These are phyloP conservation scores for Paramyrothecium roridum DNA, from an alignment of 2,329 filamentous ascomycete genomes.

Conservation along the genomic window DNA sequence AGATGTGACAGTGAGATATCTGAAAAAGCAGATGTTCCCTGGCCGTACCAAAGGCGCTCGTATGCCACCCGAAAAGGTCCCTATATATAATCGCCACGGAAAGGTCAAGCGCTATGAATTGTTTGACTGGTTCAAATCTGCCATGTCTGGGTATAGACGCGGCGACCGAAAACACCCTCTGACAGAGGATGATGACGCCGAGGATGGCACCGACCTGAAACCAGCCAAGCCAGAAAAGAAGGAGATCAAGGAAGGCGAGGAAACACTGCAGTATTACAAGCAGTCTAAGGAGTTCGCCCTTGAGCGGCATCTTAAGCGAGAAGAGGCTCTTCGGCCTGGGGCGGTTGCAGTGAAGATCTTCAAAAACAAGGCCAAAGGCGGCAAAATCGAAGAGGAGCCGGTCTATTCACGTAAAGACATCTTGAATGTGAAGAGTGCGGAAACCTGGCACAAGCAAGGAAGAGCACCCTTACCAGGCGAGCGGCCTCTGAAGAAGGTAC, in stretches of 20 bases:
- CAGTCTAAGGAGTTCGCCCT: constrained; percentile 81
- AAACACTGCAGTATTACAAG: constrained; percentile 87
- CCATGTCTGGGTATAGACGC: constrained; percentile 69
- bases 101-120: constrained; percentile 74
- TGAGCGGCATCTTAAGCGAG: constrained; percentile 80
- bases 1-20: constrained; percentile 88
- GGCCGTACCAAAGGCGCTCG: constrained; percentile 87
- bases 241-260: constrained; percentile 68
- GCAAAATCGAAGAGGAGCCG: constrained; percentile 70
- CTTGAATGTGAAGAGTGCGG: constrained; percentile 80
- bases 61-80: constrained; percentile 74
- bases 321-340: constrained; percentile 76
- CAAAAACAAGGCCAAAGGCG: constrained; percentile 69
- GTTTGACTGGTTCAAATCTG: constrained; percentile 84
- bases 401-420: constrained; percentile 80
- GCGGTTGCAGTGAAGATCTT: constrained; percentile 74
- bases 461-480: constrained; percentile 69
- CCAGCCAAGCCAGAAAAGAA: constrained; percentile 71
- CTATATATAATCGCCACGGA: constrained; percentile 72
- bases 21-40: constrained; percentile 77
- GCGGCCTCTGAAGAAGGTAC: constrained; percentile 78
- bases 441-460: constrained; percentile 98
- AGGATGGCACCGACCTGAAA: constrained; percentile 75
- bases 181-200: constrained; percentile 73
- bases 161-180: constrained; percentile 46